Evolutionary conservation across 306 rosid species (phyloP).

Genomic region (Gastrolobium bilobum): DNA sequence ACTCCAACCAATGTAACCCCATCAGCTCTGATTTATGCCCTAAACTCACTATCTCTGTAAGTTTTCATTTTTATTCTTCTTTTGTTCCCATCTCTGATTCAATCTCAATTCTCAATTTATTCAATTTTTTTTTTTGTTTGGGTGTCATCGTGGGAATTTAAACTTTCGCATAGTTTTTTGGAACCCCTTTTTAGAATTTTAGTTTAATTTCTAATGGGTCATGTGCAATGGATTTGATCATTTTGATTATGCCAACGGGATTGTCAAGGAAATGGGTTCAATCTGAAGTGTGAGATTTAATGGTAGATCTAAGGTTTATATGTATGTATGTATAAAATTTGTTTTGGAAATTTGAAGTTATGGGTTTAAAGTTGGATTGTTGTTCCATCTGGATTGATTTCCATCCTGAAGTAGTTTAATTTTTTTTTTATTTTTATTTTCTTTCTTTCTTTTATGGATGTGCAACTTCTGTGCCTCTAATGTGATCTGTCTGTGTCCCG

Average conservation of each 20-base stretch:
- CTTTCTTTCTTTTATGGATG: background rate
- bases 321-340: background rate
- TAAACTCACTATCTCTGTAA: conserved; percentile 38
- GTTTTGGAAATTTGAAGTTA: conserved; percentile 21
- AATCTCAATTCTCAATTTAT: background rate
- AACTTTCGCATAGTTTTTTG: background rate
- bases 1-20: conserved; percentile 1
- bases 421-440: background rate
- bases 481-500: background rate
- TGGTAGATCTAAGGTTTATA: conserved; percentile 41
- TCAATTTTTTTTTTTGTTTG: background rate
- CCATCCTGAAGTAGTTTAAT: background rate
- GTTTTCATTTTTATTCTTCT: conserved; percentile 15
- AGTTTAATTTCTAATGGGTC: conserved; percentile 33
- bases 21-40: conserved; percentile 37
- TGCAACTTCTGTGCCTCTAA: conserved; percentile 21
- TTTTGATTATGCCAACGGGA: conserved; percentile 6
- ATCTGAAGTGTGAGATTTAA: conserved; percentile 34
- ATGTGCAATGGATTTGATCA: conserved; percentile 22
- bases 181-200: conserved; percentile 30
- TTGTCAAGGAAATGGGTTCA: conserved; percentile 28
- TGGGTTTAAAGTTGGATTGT: conserved; percentile 8
- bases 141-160: conserved; percentile 29
- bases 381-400: conserved; percentile 32
- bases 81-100: too few species aligned